Evolutionary conservation across 345 rosid genomes (phyloP).

Genomic region (Litchi chinensis): DNA sequence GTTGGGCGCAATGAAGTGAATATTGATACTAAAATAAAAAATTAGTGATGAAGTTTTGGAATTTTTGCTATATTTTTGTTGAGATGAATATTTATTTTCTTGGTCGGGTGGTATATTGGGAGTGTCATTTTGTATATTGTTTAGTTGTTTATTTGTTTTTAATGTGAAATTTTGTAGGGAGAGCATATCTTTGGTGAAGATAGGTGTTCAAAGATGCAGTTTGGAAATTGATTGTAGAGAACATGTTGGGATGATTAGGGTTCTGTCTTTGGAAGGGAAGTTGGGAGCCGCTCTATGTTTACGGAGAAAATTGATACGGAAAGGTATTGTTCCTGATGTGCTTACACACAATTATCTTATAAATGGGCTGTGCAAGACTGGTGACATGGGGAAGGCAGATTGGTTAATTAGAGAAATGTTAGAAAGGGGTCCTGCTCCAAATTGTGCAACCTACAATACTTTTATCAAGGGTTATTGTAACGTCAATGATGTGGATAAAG

Average conservation of each 20-base stretch:
- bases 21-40: background rate
- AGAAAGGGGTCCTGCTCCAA: conserved; percentile 69
- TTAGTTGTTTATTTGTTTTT: background rate
- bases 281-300: conserved; percentile 67
- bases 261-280: conserved; percentile 64
- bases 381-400: conserved; percentile 56
- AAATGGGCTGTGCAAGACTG: conserved; percentile 56
- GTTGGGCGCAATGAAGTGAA: background rate
- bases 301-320: conserved; percentile 51
- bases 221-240: conserved; percentile 30
- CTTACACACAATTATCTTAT: conserved; percentile 67
- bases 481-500: conserved; percentile 52
- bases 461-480: conserved; percentile 63
- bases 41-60: background rate
- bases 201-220: conserved; percentile 18
- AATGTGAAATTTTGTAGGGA: conserved; percentile 50
- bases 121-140: background rate
- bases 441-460: conserved; percentile 61
- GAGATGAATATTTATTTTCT: background rate
- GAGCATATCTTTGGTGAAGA: conserved; percentile 36
- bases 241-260: conserved; percentile 40
- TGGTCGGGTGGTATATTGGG: background rate
- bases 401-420: conserved; percentile 63
- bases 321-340: conserved; percentile 59
- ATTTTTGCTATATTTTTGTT: background rate